phyloP scores from a whole-genome alignment of 495 filamentous ascomycete genomes.

The Annulohypoxylon nitens region DNA sequence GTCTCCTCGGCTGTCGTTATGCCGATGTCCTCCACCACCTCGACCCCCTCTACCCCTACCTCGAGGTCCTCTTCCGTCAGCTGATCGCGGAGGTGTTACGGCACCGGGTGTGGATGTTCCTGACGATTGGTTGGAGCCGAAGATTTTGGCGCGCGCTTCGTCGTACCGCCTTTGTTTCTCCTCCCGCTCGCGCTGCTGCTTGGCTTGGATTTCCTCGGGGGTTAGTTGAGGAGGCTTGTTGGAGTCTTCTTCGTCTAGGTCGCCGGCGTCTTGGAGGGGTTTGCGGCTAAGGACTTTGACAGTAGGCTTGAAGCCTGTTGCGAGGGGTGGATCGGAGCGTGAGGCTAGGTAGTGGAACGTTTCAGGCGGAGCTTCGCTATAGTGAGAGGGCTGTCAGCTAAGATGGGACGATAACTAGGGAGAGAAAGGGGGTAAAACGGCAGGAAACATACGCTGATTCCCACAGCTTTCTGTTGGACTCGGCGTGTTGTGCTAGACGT shows the following conservation, averaged over 20 bases:
- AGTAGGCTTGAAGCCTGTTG: slow-evolving; percentile 84
- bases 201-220: slow-evolving; percentile 76
- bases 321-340: slow-evolving; percentile 71
- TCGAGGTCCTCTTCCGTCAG: slow-evolving; percentile 53
- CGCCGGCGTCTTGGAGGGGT: slow-evolving; percentile 69
- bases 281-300: slow-evolving; percentile 88
- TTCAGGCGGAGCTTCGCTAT: slow-evolving; percentile 64
- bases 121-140: slow-evolving; percentile 73
- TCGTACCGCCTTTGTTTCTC: slow-evolving; percentile 92
- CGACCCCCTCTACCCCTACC: slow-evolving; percentile 34
- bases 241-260: slow-evolving; percentile 73
- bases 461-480: slow-evolving; percentile 88
- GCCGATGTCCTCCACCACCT: slow-evolving; percentile 38
- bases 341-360: slow-evolving; percentile 80
- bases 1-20: slow-evolving; percentile 47
- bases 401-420: neutral
- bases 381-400: slow-evolving; percentile 12
- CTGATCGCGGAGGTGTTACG: slow-evolving; percentile 70
- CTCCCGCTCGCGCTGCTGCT: slow-evolving; percentile 80
- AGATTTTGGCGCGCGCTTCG: slow-evolving; percentile 85
- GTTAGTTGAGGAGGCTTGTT: slow-evolving; percentile 70
- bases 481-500: slow-evolving; percentile 81
- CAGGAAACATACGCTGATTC: slow-evolving; percentile 77
- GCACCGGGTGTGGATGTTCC: slow-evolving; percentile 63
- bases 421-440: neutral